Conservation (phyloP, 2,329 filamentous ascomycete species). For the Sporothrix humicola region DNA sequence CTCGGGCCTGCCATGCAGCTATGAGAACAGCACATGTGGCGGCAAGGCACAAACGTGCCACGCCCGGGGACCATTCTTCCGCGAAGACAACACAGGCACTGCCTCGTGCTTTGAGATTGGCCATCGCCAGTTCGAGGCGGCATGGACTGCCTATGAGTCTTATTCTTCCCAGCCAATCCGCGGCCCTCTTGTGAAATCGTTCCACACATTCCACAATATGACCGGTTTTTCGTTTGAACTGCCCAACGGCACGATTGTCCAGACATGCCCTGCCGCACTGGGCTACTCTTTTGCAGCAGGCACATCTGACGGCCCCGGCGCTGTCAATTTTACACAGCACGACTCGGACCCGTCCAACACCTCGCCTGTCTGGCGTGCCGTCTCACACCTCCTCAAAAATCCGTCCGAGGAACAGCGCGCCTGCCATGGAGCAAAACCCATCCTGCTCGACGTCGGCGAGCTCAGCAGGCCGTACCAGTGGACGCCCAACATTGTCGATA, state of each 20-base stretch:
- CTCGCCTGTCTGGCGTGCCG: constrained; percentile 76
- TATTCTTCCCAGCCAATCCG: constrained; percentile 61
- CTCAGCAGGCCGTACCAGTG: constrained; percentile 79
- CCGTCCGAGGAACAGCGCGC: constrained; percentile 71
- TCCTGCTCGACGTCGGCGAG: constrained; percentile 87
- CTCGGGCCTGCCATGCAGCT: constrained; percentile 69
- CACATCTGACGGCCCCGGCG: constrained; percentile 85
- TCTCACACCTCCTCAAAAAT: constrained; percentile 72
- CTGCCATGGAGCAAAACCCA: constrained; percentile 82
- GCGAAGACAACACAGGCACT: constrained; percentile 69
- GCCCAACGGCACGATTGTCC: constrained; percentile 71
- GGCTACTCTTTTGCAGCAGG: constrained; percentile 91
- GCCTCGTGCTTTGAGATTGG: constrained; percentile 81
- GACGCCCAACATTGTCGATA: constrained; percentile 89
- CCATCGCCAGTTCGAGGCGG: constrained; percentile 67
- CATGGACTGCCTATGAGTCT: constrained; percentile 54
- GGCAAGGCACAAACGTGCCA: constrained; percentile 72
- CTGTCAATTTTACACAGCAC: constrained; percentile 91
- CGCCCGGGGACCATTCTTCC: constrained; percentile 70
- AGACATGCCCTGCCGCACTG: constrained; percentile 82
- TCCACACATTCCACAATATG: constrained; percentile 84
- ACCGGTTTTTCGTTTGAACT: constrained; percentile 73
- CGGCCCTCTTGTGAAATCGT: constrained; percentile 72
- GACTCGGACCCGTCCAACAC: constrained; percentile 70
- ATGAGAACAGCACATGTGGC: constrained; percentile 80